Evolutionary conservation across 208 protist species (phyloP), one percentile per base, ranked within the genome.

Genomic region (Kentomonas sorsogonicus): DNA sequence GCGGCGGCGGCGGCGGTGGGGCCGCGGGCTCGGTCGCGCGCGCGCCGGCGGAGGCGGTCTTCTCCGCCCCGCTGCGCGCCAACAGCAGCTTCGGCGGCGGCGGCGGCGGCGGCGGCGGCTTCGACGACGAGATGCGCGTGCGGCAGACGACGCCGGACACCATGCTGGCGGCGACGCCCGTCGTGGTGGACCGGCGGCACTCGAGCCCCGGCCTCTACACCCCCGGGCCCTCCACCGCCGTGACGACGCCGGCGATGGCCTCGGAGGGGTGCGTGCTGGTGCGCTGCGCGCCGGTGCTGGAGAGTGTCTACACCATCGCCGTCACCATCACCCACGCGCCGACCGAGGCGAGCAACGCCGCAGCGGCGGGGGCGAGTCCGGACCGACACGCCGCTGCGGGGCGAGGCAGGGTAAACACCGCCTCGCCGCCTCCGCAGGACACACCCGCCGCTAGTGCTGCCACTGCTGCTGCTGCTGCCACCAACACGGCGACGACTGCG

Each of bases 151-250:
- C 57, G 25, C 46, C 47, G 23, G 16, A 18, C 27, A 66, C 25
- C 34, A 62, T 86, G 36, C 63, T 78, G 15, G 60, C 55, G 0
- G 52, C 48, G 18, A 59, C 56, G 15, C 64, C 77, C 15, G 72
- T 87, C 15, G 64, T 74, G 15, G 66, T 93, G n/a, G 79, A 88
- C 36, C 52, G 76, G 23, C 71, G 74, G 26, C 69, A 77, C 60
- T 91, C 86, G 9, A 85, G 67, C 5, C 77, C 69, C 36, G 75
- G 71, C 23, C 53, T 93, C 39, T 90, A 77, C 62, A 73, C 69
- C 11, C 86, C 82, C 3, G 86, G 74, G 56, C 86, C 86, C 30
- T 90, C 77, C 16, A 70, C 89, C 52, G 83, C 68, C 36, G 75
- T 90, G 40, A 89, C 83, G 6, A 79, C 71, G 13, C 57, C 69